phyloP scores from a whole-genome alignment of 2,329 filamentous ascomycete species.

The Pseudogymnoascus pannorum region DNA sequence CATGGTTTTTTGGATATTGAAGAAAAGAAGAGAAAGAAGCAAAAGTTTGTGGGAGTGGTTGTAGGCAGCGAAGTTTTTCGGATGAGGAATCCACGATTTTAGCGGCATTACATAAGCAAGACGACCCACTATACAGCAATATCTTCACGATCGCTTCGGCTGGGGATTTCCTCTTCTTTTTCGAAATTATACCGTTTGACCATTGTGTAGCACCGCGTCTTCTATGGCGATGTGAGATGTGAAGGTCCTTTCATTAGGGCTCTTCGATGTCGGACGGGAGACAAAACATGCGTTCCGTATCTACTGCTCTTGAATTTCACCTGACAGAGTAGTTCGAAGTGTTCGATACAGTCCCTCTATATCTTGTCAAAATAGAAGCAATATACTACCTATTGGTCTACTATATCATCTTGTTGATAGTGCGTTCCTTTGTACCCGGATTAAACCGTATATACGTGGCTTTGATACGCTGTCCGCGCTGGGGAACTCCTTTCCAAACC shows the following conservation, averaged over 20 bases:
- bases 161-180: conserved; percentile 27
- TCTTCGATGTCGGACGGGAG: conserved; percentile 53
- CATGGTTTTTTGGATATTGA: conserved; percentile 41
- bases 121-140: conserved; percentile 14
- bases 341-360: conserved; percentile 9
- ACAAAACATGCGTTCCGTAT: conserved; percentile 67
- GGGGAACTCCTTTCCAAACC: conserved; percentile 12
- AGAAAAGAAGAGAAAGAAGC: conserved; percentile 11
- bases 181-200: conserved; percentile 32
- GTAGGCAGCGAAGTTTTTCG: conserved; percentile 7
- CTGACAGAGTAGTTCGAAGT: conserved; percentile 11
- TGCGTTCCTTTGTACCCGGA: not conserved
- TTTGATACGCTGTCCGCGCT: not conserved
- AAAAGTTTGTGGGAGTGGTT: conserved; percentile 20
- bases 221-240: conserved; percentile 30
- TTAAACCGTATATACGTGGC: not conserved
- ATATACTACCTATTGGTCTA: not conserved
- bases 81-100: conserved; percentile 5
- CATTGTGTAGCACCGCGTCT: conserved; percentile 29
- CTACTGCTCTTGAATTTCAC: conserved; percentile 70
- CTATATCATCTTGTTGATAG: not conserved
- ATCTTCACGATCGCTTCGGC: conserved; percentile 13
- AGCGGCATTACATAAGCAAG: conserved; percentile 11
- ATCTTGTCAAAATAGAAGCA: conserved; percentile 6
- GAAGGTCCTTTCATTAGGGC: conserved; percentile 48